Percentiles rank a stretch among this genome's conserved stretches.
phyloP scores from a whole-genome alignment of 2,329 filamentous ascomycete genomes.

The Colletotrichum falcatum region DNA sequence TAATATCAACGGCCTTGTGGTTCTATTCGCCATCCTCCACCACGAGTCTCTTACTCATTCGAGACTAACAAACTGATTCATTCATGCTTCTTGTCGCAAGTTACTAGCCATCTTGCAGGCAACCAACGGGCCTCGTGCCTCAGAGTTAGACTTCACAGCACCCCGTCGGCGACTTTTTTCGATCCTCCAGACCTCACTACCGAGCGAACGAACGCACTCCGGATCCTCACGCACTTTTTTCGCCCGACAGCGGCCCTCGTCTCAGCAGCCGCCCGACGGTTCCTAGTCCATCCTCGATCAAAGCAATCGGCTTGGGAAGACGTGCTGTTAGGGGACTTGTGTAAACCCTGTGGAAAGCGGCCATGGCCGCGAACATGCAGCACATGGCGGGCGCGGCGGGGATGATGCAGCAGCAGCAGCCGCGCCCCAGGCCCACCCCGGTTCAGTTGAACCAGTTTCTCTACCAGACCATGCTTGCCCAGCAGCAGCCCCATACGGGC shows the following conservation, averaged over 20 bases:
- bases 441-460: slow-evolving; percentile 54
- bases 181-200: neutral
- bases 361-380: slow-evolving; percentile 72
- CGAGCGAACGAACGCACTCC: neutral
- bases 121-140: slow-evolving; percentile 43
- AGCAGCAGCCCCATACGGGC: slow-evolving; percentile 49
- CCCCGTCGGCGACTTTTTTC: neutral
- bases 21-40: neutral
- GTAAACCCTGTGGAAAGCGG: slow-evolving; percentile 50
- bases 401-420: slow-evolving; percentile 56
- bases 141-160: slow-evolving; percentile 36
- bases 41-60: slow-evolving; percentile 12
- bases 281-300: slow-evolving; percentile 23
- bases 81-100: slow-evolving; percentile 49
- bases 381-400: slow-evolving; percentile 64
- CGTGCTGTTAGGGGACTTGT: slow-evolving; percentile 30
- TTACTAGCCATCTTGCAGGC: slow-evolving; percentile 50
- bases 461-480: slow-evolving; percentile 54
- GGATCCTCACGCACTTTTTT: neutral
- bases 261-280: slow-evolving; percentile 23
- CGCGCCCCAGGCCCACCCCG: slow-evolving; percentile 50
- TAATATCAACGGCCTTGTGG: neutral
- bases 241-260: slow-evolving; percentile 17
- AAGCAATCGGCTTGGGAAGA: slow-evolving; percentile 14
- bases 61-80: slow-evolving; percentile 38